phyloP scores from a whole-genome alignment of 257 asterid genomes.

The Solanum chmielewskii region DNA sequence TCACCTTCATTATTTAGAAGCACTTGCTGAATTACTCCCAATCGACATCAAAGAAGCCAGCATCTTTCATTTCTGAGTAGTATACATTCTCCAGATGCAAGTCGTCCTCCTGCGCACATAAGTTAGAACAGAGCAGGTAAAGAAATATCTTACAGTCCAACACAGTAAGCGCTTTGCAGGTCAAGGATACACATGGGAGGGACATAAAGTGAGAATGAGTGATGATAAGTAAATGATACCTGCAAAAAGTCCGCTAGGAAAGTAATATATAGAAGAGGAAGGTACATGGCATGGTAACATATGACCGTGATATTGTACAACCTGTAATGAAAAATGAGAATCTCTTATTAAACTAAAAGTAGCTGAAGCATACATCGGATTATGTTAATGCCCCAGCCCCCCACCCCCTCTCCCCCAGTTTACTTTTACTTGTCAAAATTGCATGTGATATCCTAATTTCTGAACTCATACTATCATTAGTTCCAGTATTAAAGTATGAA shows the following conservation, averaged over 20 bases:
- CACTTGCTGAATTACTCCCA: slow-evolving; percentile 19
- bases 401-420: no score
- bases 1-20: background rate
- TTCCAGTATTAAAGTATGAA: background rate
- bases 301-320: slow-evolving; percentile 13
- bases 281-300: slow-evolving; percentile 30
- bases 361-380: background rate
- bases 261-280: slow-evolving; percentile 28
- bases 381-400: background rate
- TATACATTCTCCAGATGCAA: slow-evolving; percentile 28
- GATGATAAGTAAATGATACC: slow-evolving; percentile 1
- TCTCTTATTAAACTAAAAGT: background rate
- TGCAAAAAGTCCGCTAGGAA: slow-evolving; percentile 34
- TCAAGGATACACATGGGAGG: background rate
- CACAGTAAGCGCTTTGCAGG: background rate
- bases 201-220: background rate
- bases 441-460: background rate
- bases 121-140: background rate
- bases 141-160: background rate
- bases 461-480: background rate
- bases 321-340: slow-evolving; percentile 10
- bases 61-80: slow-evolving; percentile 40
- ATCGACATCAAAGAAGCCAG: slow-evolving; percentile 34
- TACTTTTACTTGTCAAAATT: background rate
- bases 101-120: slow-evolving; percentile 23